Evolutionary conservation across 192 early-diverging fungal species (phyloP).

Genomic region (Coemansia umbellata): DNA sequence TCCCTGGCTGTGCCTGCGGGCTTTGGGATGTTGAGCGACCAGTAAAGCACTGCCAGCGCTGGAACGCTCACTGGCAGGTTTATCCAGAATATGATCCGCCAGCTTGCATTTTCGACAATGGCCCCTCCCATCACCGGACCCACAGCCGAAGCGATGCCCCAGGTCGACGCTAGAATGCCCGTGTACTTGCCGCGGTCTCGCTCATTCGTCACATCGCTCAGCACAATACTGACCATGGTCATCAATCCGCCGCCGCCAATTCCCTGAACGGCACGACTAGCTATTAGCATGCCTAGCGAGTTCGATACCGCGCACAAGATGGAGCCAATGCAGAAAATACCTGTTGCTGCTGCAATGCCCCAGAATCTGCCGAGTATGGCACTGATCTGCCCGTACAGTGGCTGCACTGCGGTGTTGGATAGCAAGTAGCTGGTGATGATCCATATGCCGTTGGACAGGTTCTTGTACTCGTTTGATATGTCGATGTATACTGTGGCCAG

Average conservation of each 20-base stretch:
- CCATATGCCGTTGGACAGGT: conserved; percentile 69
- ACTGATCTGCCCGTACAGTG: conserved; percentile 74
- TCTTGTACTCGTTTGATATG: conserved; percentile 58
- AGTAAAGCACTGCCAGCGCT: conserved; percentile 37
- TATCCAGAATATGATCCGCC: conserved; percentile 62
- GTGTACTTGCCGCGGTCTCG: conserved; percentile 63
- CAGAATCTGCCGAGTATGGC: conserved; percentile 76
- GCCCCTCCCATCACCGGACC: conserved; percentile 61
- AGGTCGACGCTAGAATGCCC: conserved; percentile 53
- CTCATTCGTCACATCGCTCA: conserved; percentile 62
- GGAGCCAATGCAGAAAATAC: conserved; percentile 56
- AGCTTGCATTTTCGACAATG: conserved; percentile 53
- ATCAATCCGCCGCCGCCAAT: conserved; percentile 69
- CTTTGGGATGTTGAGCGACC: conserved; percentile 45
- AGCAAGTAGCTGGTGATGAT: conserved; percentile 70
- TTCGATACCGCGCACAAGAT: conserved; percentile 54
- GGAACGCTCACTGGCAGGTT: conserved; percentile 52
- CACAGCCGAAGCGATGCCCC: conserved; percentile 57
- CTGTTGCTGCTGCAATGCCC: conserved; percentile 49
- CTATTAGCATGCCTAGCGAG: conserved; percentile 64
- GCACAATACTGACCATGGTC: conserved; percentile 59
- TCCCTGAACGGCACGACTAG: conserved; percentile 65
- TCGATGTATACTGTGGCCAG: conserved; percentile 68
- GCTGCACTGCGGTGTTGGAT: conserved; percentile 70
- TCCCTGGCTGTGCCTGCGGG: conserved; percentile 25